Conservation (phyloP, 2,329 filamentous ascomycete species). For the Paraphaeosphaeria sporulosa region DNA sequence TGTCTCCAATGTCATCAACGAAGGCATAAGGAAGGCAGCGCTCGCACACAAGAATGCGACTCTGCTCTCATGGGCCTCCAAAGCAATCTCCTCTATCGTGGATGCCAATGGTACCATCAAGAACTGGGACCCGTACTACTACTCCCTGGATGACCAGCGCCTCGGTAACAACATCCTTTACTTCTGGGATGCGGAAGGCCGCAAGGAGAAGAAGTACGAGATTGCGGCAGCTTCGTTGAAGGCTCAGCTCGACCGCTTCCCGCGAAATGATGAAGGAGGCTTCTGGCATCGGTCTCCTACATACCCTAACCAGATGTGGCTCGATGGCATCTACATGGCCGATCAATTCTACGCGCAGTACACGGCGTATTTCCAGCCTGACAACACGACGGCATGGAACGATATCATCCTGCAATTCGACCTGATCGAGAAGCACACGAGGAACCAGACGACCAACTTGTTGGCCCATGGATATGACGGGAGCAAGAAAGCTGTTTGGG, state of each 20-base stretch:
- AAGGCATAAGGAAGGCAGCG: slow-evolving; percentile 57
- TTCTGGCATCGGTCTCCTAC: slow-evolving; percentile 62
- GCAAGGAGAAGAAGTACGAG: slow-evolving; percentile 57
- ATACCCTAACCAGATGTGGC: slow-evolving; percentile 65
- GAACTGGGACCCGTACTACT: slow-evolving; percentile 56
- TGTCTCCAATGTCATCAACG: slow-evolving; percentile 56
- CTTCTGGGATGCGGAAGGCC: slow-evolving; percentile 54
- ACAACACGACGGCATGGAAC: slow-evolving; percentile 53
- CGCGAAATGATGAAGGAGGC: slow-evolving; percentile 59
- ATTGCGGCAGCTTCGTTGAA: slow-evolving; percentile 57
- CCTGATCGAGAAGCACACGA: slow-evolving; percentile 44
- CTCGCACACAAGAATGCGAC: slow-evolving; percentile 53
- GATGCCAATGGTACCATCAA: slow-evolving; percentile 57
- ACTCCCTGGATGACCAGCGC: slow-evolving; percentile 60
- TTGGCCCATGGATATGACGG: slow-evolving; percentile 48
- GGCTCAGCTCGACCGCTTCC: slow-evolving; percentile 57
- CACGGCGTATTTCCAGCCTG: slow-evolving; percentile 47
- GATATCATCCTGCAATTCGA: slow-evolving; percentile 51
- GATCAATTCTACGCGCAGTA: slow-evolving; percentile 50
- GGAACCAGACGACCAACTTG: slow-evolving; percentile 43
- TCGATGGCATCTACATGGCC: slow-evolving; percentile 60
- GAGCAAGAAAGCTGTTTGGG: slow-evolving; percentile 45
- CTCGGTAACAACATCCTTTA: slow-evolving; percentile 62
- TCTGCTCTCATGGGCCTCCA: slow-evolving; percentile 55
- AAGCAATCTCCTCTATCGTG: slow-evolving; percentile 58